Evolutionary conservation across 352 stramenopile species (phyloP).

Genomic region (Phytophthora niederhauseri): DNA sequence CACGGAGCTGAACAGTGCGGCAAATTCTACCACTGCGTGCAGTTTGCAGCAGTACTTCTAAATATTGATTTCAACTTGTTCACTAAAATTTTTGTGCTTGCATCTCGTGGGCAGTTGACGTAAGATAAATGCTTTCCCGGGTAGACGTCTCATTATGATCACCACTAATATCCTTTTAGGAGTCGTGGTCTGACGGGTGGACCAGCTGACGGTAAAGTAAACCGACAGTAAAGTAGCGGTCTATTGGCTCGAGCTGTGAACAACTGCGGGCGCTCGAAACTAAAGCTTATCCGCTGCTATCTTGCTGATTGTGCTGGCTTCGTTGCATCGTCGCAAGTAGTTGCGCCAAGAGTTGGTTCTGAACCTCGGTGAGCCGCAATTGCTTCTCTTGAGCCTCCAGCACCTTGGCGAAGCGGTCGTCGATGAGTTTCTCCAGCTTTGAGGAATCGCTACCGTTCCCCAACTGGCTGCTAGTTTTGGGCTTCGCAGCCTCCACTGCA

Average conservation of each 20-base stretch:
- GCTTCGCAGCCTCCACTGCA: conserved; percentile 1
- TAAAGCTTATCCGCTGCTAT: not conserved
- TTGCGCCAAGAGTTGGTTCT: conserved; percentile 23
- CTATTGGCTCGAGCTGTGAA: not conserved
- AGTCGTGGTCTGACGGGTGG: no score
- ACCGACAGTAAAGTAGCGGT: no score
- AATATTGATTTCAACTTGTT: no score
- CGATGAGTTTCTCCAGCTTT: conserved; percentile 24
- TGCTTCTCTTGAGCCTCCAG: conserved; percentile 25
- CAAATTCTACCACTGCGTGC: no score
- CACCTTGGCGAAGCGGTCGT: conserved; percentile 22
- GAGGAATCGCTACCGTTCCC: not conserved
- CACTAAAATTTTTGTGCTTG: no score
- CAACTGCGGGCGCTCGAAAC: not conserved
- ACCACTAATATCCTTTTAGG: no score
- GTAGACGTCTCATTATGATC: no score
- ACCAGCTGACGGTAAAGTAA: no score
- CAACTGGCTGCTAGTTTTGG: not conserved
- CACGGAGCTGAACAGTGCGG: no score
- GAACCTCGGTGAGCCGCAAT: conserved; percentile 14
- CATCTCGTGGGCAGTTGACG: no score
- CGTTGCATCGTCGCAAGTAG: conserved; percentile 16
- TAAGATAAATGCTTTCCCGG: no score
- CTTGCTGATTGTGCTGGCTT: not conserved
- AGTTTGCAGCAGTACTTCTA: no score